Base-by-base conservation (phyloP, 345 rosid genomes). In the Erucastrum elatum region DNA sequence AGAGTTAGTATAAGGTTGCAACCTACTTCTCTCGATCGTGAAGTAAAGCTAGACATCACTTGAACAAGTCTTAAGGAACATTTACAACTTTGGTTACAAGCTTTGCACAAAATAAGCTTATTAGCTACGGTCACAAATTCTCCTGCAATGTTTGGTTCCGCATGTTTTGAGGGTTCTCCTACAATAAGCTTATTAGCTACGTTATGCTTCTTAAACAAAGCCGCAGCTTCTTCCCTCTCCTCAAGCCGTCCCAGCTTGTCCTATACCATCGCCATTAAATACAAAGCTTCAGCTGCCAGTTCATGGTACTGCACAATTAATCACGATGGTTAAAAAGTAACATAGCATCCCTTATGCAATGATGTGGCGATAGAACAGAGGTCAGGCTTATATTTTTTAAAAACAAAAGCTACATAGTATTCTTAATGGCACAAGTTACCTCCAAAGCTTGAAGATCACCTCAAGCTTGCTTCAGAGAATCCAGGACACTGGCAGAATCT, bases 211-310 rank as follows among this genome's bases (percentile, higher is more conserved):
- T 80, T 84, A 86, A 93, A 93, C n/a, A 88, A 86, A 73, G 87
- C 78, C 9, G 96, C 91, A 63, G 92, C 98, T 83, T 87, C 90
- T 81, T 93, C 97, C 76, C 99, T 88, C 70, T 92, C 85, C 51
- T 84, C 85, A 8, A 64, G 9, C 58, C 61, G 80, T 55, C 92
- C 93, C 78, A 93, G 59, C 77, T 89, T 89, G 88, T 93, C 87
- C 49, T 68, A 88, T 49, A 84, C 82, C 46, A 88, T 78, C 41
- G 96, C 93, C 90, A 84, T 88, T 84, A 91, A 84, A 76, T 93
- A 91, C 81, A 85, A 90, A 13, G 92, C 87, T 85, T 93, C 96
- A 0, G 93, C 94, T 49, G 90, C 90, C 78, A 91, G 67, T 84
- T 93, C 99, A 82, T 91, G 96, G 81, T 90, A 93, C 98, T 93